phyloP scores from a whole-genome alignment of 2,329 filamentous ascomycete species.

The Ophiobolus disseminans region DNA sequence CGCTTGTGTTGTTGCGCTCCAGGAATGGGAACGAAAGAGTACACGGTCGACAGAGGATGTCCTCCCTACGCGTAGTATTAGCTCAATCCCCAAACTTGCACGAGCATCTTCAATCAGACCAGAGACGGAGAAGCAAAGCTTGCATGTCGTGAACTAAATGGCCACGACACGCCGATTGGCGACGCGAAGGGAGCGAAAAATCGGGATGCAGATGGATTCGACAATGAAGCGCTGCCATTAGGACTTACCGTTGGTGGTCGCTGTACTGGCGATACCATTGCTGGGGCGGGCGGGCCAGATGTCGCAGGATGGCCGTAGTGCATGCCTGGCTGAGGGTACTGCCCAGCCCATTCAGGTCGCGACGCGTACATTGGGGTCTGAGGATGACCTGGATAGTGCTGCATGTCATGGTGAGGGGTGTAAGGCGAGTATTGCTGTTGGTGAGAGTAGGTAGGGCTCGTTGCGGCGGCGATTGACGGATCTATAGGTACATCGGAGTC shows the following conservation, averaged over 20 bases:
- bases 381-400: conserved; percentile 71
- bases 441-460: conserved; percentile 89
- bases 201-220: not conserved
- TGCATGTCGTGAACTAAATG: not conserved
- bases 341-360: conserved; percentile 74
- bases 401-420: conserved; percentile 83
- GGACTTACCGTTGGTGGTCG: conserved; percentile 68
- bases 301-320: conserved; percentile 63
- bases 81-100: conserved; percentile 4
- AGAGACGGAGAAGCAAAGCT: not conserved
- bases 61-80: conserved; percentile 50
- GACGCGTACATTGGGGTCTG: conserved; percentile 67
- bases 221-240: not conserved
- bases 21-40: conserved; percentile 96
- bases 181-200: not conserved
- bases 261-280: conserved; percentile 66
- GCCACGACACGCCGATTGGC: not conserved
- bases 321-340: conserved; percentile 59
- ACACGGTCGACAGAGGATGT: conserved; percentile 75
- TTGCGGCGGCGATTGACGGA: conserved; percentile 92
- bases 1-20: conserved; percentile 97
- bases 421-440: conserved; percentile 86
- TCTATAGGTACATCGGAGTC: conserved; percentile 98
- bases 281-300: conserved; percentile 62
- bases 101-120: not conserved